Conservation (phyloP, 352 stramenopile species). For the Pythium myriotylum region DNA sequence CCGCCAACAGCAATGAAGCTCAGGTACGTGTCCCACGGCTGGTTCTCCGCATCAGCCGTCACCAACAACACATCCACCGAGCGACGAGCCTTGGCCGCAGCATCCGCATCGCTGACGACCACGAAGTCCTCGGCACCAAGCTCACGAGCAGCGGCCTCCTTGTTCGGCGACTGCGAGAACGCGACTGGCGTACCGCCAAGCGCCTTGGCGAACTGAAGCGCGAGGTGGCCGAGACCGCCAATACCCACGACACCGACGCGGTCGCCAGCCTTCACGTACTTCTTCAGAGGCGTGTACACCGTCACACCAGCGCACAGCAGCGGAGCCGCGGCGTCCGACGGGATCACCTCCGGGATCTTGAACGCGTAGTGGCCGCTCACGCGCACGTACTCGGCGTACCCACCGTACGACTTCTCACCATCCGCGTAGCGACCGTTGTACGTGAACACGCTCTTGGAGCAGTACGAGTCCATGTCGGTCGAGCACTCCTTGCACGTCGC, state of each 20-base stretch:
- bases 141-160: constrained; percentile 15
- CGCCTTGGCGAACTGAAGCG: constrained; percentile 62
- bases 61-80: constrained; percentile 32
- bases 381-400: constrained; percentile 31
- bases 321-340: constrained; percentile 37
- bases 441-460: constrained; percentile 17
- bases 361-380: constrained; percentile 26
- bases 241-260: constrained; percentile 63
- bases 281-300: constrained; percentile 43
- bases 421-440: constrained; percentile 24
- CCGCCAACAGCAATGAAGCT: constrained; percentile 20
- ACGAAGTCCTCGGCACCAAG: constrained; percentile 27
- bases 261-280: constrained; percentile 33
- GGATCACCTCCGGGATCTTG: constrained; percentile 28
- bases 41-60: constrained; percentile 34
- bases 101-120: constrained; percentile 9
- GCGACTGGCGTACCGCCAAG: constrained; percentile 46
- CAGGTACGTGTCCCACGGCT: constrained; percentile 30
- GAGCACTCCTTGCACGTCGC: constrained; percentile 16
- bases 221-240: constrained; percentile 72
- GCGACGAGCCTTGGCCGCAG: constrained; percentile 8
- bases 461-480: constrained; percentile 14
- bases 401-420: constrained; percentile 23
- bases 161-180: constrained; percentile 36
- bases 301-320: constrained; percentile 80